Conservation (phyloP, 805 yeast species). For the Yamadazyma endophytica region DNA sequence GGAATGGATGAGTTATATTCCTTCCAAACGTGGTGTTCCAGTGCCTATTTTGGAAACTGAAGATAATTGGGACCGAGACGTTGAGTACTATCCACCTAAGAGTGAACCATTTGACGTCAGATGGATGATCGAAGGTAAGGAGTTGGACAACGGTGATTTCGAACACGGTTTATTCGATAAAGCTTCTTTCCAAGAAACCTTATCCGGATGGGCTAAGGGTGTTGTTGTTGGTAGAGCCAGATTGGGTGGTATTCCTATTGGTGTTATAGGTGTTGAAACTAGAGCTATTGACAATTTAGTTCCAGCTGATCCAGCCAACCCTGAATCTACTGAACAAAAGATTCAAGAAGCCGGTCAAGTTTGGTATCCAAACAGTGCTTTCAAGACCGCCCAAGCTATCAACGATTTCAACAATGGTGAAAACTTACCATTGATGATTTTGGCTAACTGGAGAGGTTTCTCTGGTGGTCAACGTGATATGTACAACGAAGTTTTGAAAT, state of each 20-base stretch:
- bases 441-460: constrained; percentile 99
- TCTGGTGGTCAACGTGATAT: constrained; percentile 99
- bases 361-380: constrained; percentile 99
- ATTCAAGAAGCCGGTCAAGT: constrained; percentile 98
- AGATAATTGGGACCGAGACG: constrained; percentile 92
- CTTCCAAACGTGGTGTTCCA: constrained; percentile 84
- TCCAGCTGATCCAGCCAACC: constrained; percentile 99
- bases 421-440: constrained; percentile 92
- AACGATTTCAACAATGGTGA: constrained; percentile 98
- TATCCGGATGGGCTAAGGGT: constrained; percentile 98
- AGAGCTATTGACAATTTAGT: constrained; percentile 80
- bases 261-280: constrained; percentile 96
- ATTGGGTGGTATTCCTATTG: constrained; percentile 97
- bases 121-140: constrained; percentile 88
- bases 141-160: constrained; percentile 61
- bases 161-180: constrained; percentile 90
- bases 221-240: constrained; percentile 99
- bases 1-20: constrained; percentile 94
- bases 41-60: constrained; percentile 81
- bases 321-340: constrained; percentile 82
- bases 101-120: constrained; percentile 84
- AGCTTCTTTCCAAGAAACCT: constrained; percentile 90
- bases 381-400: constrained; percentile 98
- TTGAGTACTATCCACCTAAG: constrained; percentile 72
- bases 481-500: constrained; percentile 97